Evolutionary conservation across 2,329 filamentous ascomycete species (phyloP).

Genomic region (Pyrenochaeta sp.): DNA sequence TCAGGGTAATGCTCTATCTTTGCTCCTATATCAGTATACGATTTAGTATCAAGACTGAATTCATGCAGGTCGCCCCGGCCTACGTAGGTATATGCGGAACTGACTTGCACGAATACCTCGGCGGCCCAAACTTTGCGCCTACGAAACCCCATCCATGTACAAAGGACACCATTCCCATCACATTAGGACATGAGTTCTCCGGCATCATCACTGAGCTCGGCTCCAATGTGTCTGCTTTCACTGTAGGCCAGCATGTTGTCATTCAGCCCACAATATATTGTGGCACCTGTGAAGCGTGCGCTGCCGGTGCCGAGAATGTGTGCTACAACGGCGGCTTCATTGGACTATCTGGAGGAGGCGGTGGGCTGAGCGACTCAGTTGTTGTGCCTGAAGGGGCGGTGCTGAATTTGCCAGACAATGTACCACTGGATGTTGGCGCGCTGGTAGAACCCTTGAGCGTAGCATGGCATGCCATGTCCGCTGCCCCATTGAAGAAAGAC

Average conservation of each 20-base stretch:
- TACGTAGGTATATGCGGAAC: conserved; percentile 64
- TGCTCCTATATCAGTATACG: neutral
- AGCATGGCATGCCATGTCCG: conserved; percentile 69
- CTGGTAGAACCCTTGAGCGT: conserved; percentile 71
- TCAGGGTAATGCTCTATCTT: conserved; percentile 46
- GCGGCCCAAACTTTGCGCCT: conserved; percentile 60
- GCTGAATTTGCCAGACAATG: conserved; percentile 60
- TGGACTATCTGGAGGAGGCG: conserved; percentile 60
- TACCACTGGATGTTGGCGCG: conserved; percentile 63
- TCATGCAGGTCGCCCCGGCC: conserved; percentile 51
- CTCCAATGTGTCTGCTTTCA: conserved; percentile 55
- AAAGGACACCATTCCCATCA: conserved; percentile 65
- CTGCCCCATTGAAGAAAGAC: conserved; percentile 56
- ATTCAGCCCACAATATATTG: conserved; percentile 69
- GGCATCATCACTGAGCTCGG: conserved; percentile 69
- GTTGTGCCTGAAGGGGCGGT: conserved; percentile 61
- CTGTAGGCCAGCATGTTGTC: conserved; percentile 64
- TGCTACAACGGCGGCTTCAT: conserved; percentile 66
- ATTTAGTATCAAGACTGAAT: neutral
- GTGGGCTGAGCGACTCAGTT: conserved; percentile 65
- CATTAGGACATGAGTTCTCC: conserved; percentile 71
- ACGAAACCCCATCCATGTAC: conserved; percentile 66
- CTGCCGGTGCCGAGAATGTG: conserved; percentile 62
- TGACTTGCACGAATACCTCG: conserved; percentile 64
- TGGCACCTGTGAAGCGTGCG: conserved; percentile 64